phyloP scores from a whole-genome alignment of 352 stramenopile species.

The Globisporangium takayamanum region DNA sequence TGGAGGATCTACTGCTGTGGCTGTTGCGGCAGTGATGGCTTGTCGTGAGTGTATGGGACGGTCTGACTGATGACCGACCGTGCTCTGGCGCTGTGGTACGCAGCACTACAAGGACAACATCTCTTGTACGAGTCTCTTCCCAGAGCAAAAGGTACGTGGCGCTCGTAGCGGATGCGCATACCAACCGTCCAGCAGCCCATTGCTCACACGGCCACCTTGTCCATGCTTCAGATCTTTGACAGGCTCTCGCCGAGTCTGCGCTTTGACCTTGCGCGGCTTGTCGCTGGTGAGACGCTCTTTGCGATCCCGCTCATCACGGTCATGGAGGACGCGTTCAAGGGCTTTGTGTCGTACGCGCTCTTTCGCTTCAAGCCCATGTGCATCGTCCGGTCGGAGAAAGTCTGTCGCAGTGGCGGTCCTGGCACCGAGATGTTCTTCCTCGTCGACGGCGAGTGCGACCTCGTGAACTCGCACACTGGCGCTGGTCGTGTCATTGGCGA shows the following conservation, averaged over 20 bases:
- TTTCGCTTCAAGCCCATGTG: conserved; percentile 77
- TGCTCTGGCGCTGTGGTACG: not conserved
- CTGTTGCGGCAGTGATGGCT: not conserved
- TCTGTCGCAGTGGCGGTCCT: conserved; percentile 64
- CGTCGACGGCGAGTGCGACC: conserved; percentile 76
- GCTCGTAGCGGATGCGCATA: no score
- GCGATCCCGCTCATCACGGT: conserved; percentile 78
- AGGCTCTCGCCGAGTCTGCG: conserved; percentile 73
- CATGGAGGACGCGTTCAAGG: conserved; percentile 86
- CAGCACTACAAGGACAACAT: conserved; percentile 76
- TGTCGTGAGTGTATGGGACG: not conserved
- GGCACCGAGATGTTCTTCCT: conserved; percentile 83
- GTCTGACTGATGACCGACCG: not conserved
- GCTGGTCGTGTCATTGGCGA: conserved; percentile 52
- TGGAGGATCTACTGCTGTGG: not conserved
- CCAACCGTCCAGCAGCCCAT: not conserved
- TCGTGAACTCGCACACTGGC: conserved; percentile 62
- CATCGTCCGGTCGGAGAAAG: conserved; percentile 59
- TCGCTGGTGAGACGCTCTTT: conserved; percentile 70
- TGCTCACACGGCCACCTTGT: not conserved
- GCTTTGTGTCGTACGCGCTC: conserved; percentile 82
- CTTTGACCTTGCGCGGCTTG: conserved; percentile 74
- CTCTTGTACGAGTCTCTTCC: conserved; percentile 65
- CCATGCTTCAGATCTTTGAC: conserved; percentile 54
- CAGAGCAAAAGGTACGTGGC: conserved; percentile 63